Evolutionary conservation across 176 grass and related monocot genomes (phyloP).

Genomic region (Lolium rigidum): DNA sequence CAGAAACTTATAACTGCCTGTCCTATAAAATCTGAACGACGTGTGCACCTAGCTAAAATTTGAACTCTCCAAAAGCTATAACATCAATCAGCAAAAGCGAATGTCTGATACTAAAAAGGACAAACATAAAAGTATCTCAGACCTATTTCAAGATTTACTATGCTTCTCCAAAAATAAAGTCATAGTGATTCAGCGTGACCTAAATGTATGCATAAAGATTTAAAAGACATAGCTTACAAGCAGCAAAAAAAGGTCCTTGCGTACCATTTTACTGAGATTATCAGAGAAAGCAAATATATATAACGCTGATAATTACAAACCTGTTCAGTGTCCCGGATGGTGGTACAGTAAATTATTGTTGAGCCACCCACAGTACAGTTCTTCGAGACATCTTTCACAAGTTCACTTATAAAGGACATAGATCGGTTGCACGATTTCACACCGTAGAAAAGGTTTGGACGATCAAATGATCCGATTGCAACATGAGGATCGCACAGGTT

Average conservation of each 20-base stretch:
- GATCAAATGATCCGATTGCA: conserved; percentile 83
- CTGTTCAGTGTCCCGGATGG: conserved; percentile 86
- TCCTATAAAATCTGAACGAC: background rate
- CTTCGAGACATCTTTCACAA: conserved; percentile 84
- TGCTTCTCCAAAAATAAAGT: background rate
- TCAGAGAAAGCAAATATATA: conserved; percentile 27
- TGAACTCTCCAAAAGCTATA: background rate
- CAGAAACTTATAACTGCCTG: background rate
- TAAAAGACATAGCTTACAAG: background rate
- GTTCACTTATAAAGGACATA: conserved; percentile 65
- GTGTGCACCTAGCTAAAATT: background rate
- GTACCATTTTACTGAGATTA: background rate
- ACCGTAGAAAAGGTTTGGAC: conserved; percentile 88
- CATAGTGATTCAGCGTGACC: background rate
- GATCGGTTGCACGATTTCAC: conserved; percentile 73
- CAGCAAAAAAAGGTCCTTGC: background rate
- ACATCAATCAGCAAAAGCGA: conserved; percentile 14
- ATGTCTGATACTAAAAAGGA: conserved; percentile 20
- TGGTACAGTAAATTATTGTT: conserved; percentile 92
- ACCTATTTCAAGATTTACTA: background rate
- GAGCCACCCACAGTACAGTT: conserved; percentile 62
- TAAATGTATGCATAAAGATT: background rate
- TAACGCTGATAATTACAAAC: conserved; percentile 35
- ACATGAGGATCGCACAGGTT: conserved; percentile 61
- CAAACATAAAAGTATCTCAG: background rate